A percentile compares a stretch with the other conserved stretches of the same genome.
phyloP scores from a whole-genome alignment of 345 rosid species.

The Aegle marmelos region DNA sequence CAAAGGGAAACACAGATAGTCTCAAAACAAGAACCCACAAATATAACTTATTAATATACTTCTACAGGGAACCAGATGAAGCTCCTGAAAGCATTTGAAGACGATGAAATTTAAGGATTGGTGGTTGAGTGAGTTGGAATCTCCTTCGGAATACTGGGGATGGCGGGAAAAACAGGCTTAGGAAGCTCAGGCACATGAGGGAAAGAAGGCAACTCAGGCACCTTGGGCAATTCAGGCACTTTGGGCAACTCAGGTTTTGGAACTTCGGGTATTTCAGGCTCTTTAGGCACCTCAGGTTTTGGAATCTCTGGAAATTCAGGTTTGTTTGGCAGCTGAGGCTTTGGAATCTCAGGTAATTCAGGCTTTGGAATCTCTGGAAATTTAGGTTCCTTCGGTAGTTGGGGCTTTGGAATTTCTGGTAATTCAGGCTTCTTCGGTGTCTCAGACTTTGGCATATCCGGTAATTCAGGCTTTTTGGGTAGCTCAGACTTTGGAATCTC shows the following conservation, averaged over 20 bases:
- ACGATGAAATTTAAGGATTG: constrained; percentile 3
- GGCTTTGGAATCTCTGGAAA: not conserved
- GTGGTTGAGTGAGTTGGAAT: constrained; percentile 5
- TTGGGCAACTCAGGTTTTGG: not conserved
- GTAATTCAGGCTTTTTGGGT: not conserved
- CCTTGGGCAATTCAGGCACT: not conserved
- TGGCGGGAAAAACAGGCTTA: not conserved
- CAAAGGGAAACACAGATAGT: not conserved
- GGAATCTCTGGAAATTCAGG: not conserved
- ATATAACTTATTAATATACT: too few relatives aligned
- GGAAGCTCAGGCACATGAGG: not conserved
- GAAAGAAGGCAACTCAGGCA: not conserved
- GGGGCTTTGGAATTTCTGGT: not conserved
- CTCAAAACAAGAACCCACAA: not conserved
- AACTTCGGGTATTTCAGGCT: too few relatives aligned
- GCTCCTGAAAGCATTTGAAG: not conserved
- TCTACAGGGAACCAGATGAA: not conserved
- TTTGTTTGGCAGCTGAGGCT: not conserved
- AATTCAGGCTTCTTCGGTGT: not conserved
- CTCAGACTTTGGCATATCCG: not conserved
- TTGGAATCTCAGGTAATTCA: not conserved
- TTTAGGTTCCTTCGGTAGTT: not conserved
- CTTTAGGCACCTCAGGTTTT: not conserved
- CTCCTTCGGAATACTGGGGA: constrained; percentile 13
- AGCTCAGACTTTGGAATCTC: not conserved